phyloP scores from a whole-genome alignment of 2,329 filamentous ascomycete genomes.

The Colletotrichum brevisporum region DNA sequence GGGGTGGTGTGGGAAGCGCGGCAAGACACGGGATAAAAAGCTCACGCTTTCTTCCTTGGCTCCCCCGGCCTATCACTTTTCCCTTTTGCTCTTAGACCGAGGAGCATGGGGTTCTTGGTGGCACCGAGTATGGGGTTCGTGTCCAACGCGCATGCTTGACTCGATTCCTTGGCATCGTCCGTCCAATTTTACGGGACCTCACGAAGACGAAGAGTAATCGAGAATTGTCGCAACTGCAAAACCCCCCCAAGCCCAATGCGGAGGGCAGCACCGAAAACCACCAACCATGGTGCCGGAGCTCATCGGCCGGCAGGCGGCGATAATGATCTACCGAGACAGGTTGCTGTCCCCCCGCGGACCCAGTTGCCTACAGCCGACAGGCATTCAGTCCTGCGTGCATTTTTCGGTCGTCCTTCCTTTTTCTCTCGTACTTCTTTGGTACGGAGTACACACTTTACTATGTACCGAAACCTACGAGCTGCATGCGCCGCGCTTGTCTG shows the following conservation, averaged over 20 bases:
- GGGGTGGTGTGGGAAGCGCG: constrained; percentile 11
- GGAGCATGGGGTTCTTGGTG: too few relatives aligned
- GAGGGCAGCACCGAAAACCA: constrained; percentile 28
- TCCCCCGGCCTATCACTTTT: constrained; percentile 23
- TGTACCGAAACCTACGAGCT: neutral
- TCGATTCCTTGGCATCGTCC: constrained; percentile 36
- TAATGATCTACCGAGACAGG: constrained; percentile 36
- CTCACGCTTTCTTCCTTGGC: constrained; percentile 12
- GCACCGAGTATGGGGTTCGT: neutral
- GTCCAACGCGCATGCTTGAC: constrained; percentile 24
- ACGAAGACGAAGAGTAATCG: too few relatives aligned
- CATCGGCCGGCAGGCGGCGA: constrained; percentile 22
- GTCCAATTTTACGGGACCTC: constrained; percentile 31
- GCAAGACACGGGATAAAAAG: constrained; percentile 29
- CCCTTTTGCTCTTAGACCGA: too few relatives aligned
- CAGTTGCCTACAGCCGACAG: neutral
- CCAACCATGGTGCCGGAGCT: constrained; percentile 26
- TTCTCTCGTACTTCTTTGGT: neutral
- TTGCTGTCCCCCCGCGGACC: neutral
- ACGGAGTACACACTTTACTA: too few relatives aligned
- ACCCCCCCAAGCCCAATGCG: constrained; percentile 6
- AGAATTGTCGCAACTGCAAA: too few relatives aligned
- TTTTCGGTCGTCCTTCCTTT: neutral
- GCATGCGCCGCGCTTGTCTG: neutral
- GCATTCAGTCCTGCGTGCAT: neutral